Conservation (phyloP, 1,139 yeast species). For the Candida neerlandica region DNA sequence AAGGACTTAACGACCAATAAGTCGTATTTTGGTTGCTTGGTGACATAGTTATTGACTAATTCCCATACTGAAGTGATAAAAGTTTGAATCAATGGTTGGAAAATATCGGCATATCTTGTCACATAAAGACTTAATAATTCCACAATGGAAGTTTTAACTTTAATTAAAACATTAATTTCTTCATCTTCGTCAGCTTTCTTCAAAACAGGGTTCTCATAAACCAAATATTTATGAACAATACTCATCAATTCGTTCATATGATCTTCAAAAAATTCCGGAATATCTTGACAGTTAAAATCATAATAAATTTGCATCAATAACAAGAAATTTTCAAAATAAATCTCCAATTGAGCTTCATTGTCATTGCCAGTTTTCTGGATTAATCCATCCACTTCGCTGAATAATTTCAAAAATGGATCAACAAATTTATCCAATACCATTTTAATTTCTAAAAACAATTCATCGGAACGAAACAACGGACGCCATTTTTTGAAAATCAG, state of each 20-base stretch:
- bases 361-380: conserved; percentile 42
- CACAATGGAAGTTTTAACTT: conserved; percentile 79
- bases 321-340: conserved; percentile 71
- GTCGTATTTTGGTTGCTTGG: conserved; percentile 78
- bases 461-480: conserved; percentile 90
- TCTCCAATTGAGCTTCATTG: conserved; percentile 46
- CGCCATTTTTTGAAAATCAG: conserved; percentile 97
- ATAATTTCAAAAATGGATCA: conserved; percentile 72
- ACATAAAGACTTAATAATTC: conserved; percentile 86
- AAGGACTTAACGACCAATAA: conserved; percentile 80
- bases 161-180: conserved; percentile 69
- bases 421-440: conserved; percentile 84
- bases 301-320: conserved; percentile 79
- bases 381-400: conserved; percentile 65
- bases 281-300: conserved; percentile 95
- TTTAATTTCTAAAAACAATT: conserved; percentile 81
- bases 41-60: conserved; percentile 61
- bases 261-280: conserved; percentile 97
- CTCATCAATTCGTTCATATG: conserved; percentile 77
- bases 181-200: conserved; percentile 68
- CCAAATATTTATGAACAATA: conserved; percentile 77
- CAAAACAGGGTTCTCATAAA: conserved; percentile 53
- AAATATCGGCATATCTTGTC: conserved; percentile 89
- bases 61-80: conserved; percentile 87
- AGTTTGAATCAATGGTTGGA: conserved; percentile 70